phyloP scores from a whole-genome alignment of 2,329 filamentous ascomycete species.

The Epichloe sibirici region DNA sequence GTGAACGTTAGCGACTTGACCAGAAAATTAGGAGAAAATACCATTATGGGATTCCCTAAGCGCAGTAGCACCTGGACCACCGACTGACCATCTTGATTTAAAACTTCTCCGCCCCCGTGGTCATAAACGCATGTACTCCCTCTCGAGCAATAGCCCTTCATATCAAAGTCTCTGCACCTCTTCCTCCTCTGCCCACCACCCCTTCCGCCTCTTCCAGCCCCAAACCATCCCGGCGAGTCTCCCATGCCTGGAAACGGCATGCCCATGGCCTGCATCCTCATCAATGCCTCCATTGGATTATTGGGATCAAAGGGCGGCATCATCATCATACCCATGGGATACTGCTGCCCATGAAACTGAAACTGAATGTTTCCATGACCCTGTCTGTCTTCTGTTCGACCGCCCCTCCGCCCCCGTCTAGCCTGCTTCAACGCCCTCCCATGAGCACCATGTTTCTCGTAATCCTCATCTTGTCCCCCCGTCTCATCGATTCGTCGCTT shows the following conservation, averaged over 20 bases:
- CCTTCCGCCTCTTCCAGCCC: constrained; percentile 7
- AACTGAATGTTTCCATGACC: background rate
- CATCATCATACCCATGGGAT: constrained; percentile 4
- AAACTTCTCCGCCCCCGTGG: constrained; percentile 33
- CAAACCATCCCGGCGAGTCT: constrained; percentile 18
- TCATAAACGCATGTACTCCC: constrained; percentile 58
- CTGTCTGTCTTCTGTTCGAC: constrained; percentile 13
- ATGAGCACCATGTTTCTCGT: background rate
- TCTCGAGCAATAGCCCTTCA: constrained; percentile 57
- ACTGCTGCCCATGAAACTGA: constrained; percentile 8
- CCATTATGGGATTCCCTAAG: too few relatives aligned
- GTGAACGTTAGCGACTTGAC: background rate
- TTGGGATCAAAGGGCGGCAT: constrained; percentile 41
- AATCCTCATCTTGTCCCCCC: constrained; percentile 3
- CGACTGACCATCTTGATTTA: constrained; percentile 16
- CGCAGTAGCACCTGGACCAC: background rate
- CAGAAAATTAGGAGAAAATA: background rate
- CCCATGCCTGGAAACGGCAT: constrained; percentile 29
- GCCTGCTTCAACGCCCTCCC: constrained; percentile 45
- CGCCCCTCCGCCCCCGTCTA: constrained; percentile 36
- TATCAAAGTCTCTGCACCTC: constrained; percentile 59
- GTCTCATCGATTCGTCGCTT: constrained; percentile 26
- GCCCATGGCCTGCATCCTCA: constrained; percentile 48
- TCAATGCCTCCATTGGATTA: constrained; percentile 48
- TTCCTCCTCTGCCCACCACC: constrained; percentile 15